These are phyloP conservation scores for Globisporangium spinosum DNA, from an alignment of 352 stramenopile species.

Conservation along the genomic window DNA sequence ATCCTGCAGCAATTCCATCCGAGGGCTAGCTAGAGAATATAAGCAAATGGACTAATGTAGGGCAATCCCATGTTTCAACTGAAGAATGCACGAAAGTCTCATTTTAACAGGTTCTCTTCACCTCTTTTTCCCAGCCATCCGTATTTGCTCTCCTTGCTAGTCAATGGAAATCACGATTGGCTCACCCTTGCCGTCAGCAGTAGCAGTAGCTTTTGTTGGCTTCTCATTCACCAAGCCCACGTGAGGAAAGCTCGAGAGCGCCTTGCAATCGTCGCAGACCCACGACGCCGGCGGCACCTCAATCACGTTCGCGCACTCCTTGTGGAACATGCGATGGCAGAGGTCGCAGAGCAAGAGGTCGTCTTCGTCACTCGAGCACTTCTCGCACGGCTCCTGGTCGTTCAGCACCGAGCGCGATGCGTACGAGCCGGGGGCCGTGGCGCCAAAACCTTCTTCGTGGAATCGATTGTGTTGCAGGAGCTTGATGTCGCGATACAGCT, in stretches of 20 bases:
- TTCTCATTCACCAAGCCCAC: conserved; percentile 41
- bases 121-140: background rate
- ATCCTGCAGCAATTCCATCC: background rate
- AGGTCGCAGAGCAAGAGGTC: conserved; percentile 76
- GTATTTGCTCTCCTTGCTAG: conserved; percentile 16
- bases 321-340: conserved; percentile 84
- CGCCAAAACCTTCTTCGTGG: conserved; percentile 59
- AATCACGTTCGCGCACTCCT: conserved; percentile 75
- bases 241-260: conserved; percentile 54
- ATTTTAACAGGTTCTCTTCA: background rate
- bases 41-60: background rate
- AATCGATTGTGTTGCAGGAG: conserved; percentile 66
- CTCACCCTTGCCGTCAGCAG: conserved; percentile 17
- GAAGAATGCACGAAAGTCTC: background rate
- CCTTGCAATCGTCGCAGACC: conserved; percentile 75
- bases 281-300: conserved; percentile 74
- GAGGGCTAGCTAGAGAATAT: background rate
- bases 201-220: background rate
- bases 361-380: conserved; percentile 68
- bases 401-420: conserved; percentile 70
- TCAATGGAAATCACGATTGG: conserved; percentile 71
- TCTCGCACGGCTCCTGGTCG: conserved; percentile 69
- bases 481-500: conserved; percentile 85
- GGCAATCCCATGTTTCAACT: background rate
- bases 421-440: conserved; percentile 54